A percentile compares a stretch with the other conserved stretches of the same genome.
Conservation (phyloP, 108 stramenopile genomes). For the Hondaea fermentalgiana region DNA sequence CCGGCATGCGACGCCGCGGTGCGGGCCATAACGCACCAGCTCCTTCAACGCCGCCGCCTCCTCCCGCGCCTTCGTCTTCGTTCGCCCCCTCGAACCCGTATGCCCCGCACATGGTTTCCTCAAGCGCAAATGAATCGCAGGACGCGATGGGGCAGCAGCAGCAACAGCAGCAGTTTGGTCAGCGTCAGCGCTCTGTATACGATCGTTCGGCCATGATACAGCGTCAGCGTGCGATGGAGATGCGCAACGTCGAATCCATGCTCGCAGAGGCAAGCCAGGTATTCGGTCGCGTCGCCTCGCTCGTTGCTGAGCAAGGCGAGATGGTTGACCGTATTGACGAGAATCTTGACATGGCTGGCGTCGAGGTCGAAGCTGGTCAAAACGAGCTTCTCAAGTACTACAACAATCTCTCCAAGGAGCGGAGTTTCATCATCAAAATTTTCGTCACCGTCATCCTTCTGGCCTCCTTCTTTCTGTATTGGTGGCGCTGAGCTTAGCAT, state of each 20-base stretch:
- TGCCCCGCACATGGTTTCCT: not conserved
- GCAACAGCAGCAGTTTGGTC: not conserved
- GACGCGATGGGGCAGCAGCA: not conserved
- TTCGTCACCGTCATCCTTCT: not conserved
- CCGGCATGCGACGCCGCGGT: not conserved
- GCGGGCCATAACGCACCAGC: not conserved
- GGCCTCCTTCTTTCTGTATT: not conserved
- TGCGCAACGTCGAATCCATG: not conserved
- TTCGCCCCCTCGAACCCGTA: not conserved
- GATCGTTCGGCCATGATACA: not conserved
- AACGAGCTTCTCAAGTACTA: constrained; percentile 7
- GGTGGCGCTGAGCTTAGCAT: not conserved
- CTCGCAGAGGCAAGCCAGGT: not conserved
- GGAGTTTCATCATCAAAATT: not conserved
- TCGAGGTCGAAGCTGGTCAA: not conserved
- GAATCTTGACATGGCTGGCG: not conserved
- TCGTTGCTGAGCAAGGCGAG: not conserved
- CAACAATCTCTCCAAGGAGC: not conserved
- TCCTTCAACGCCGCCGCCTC: not conserved
- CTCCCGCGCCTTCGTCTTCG: not conserved
- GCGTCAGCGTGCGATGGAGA: not conserved
- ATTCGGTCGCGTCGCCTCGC: not conserved
- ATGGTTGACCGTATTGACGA: not conserved
- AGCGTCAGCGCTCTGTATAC: not conserved
- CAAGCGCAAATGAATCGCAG: not conserved